Evolutionary conservation across 306 rosid genomes (phyloP).

Genomic region (Prinsepia uniflora): DNA sequence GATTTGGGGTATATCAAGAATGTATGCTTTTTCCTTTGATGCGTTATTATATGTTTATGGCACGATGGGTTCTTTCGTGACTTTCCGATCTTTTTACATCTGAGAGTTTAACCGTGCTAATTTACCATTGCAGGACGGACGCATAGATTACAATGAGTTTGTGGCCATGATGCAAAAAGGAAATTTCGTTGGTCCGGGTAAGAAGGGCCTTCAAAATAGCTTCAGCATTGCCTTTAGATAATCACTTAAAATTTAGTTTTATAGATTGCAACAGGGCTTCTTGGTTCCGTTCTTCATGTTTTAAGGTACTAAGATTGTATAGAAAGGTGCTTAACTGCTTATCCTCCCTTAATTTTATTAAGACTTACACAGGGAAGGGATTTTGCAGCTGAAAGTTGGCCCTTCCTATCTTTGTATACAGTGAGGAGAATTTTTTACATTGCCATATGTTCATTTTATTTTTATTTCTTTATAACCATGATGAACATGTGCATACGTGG

Average conservation of each 20-base stretch:
- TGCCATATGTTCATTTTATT: background rate
- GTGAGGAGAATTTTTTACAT: slow-evolving; percentile 1
- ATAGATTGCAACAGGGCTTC: slow-evolving; percentile 10
- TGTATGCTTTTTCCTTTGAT: background rate
- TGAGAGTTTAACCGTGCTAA: background rate
- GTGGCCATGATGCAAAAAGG: slow-evolving; percentile 99
- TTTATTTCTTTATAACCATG: background rate
- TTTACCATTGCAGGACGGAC: slow-evolving; percentile 64
- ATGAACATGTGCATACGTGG: slow-evolving; percentile 1
- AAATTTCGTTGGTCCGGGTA: slow-evolving; percentile 47
- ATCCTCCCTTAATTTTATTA: slow-evolving; percentile 5
- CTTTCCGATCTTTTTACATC: slow-evolving; percentile 2
- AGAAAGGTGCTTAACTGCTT: slow-evolving; percentile 20
- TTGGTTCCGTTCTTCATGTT: slow-evolving; percentile 14
- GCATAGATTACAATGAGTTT: slow-evolving; percentile 90
- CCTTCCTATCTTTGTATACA: slow-evolving; percentile 17
- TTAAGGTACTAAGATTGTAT: slow-evolving; percentile 26
- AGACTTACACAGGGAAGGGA: slow-evolving; percentile 7
- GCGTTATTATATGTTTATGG: background rate
- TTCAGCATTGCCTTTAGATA: slow-evolving; percentile 78
- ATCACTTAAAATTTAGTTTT: slow-evolving; percentile 41
- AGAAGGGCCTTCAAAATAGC: slow-evolving; percentile 62
- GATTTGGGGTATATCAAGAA: background rate
- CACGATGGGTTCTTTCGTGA: background rate
- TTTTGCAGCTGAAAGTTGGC: slow-evolving; percentile 4